These are phyloP conservation scores for Alternaria ethzedia DNA, from an alignment of 2,329 filamentous ascomycete genomes.

Conservation along the genomic window DNA sequence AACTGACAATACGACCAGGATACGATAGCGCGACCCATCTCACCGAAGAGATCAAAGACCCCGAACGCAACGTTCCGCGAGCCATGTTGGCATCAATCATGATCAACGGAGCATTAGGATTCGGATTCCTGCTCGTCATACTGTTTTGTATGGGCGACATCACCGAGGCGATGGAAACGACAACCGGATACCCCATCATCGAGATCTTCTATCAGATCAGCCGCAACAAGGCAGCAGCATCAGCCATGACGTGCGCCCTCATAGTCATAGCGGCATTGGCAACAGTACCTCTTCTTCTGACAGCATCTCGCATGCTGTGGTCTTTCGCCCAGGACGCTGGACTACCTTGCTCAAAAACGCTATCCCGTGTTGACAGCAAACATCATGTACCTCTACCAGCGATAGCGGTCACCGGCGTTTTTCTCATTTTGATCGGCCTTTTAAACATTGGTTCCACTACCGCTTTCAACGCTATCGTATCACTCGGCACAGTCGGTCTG, in stretches of 20 bases:
- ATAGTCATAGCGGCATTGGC: conserved; percentile 26
- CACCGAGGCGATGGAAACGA: conserved; percentile 32
- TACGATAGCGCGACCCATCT: conserved; percentile 8
- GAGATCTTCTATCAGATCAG: conserved; percentile 34
- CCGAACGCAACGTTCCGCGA: conserved; percentile 1
- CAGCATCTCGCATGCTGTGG: conserved; percentile 34
- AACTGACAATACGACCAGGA: neutral
- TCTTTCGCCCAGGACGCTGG: conserved; percentile 29
- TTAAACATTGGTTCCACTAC: conserved; percentile 26
- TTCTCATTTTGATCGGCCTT: conserved; percentile 18
- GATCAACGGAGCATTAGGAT: conserved; percentile 43
- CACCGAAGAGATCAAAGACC: conserved; percentile 3
- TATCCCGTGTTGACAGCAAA: conserved; percentile 17
- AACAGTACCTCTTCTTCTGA: conserved; percentile 15
- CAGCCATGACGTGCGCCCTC: conserved; percentile 24
- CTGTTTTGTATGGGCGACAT: conserved; percentile 44
- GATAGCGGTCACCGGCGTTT: conserved; percentile 12
- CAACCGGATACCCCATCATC: conserved; percentile 46
- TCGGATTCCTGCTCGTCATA: conserved; percentile 47
- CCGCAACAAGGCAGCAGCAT: conserved; percentile 3
- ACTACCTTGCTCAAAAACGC: conserved; percentile 42
- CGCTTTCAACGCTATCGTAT: conserved; percentile 29
- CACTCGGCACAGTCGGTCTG: conserved; percentile 22
- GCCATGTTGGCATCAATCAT: conserved; percentile 17
- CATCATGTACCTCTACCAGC: conserved; percentile 26